Evolutionary conservation across 2,329 filamentous ascomycete genomes (phyloP), one percentile per base, ranked within the genome.

Genomic region (Apiospora rasikravindrae): DNA sequence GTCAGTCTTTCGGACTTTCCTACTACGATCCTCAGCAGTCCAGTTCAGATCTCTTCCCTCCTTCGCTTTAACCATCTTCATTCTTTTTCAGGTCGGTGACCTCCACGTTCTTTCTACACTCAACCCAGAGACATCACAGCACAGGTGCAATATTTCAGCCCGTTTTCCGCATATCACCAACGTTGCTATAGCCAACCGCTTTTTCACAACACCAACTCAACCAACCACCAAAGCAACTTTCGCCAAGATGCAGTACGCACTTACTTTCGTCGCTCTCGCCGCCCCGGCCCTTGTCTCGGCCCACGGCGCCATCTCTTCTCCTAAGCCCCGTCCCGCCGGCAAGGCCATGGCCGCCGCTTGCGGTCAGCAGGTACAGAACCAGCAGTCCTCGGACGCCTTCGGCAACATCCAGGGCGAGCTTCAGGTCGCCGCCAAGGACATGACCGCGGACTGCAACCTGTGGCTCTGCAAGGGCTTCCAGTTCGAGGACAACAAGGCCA

Each of bases 391-490:
- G 22, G 88, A 90, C 83, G 83, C 85, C 78, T 87, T 86, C 79
- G 75, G 75, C 76, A 90, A 90, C 79, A 81, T 90, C 74, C 88
- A 90, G 80, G 85, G 85, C 72, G 82, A 88, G 74, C 82, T 88
- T 61, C 86, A 89, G 78, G 82, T 86, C 68, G 85, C 84, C 77
- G 86, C 88, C 80, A 76, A 76, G 71, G 87, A 88, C 81, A 87
- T 85, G 80, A 81, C 87, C 71, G 81, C 82, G 66, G 78, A 80
- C 49, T 89, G 88, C 79, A 81, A 87, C 76, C 81, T 88, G 77
- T 88, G 84, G 84, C 83, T 88, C 67, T 89, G 87, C 86, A 89
- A 89, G 81, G 88, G 88, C 73, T 86, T 86, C 81, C 85, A 89
- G 77, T 88, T 86, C 80, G 84, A 77, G 66, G 89, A 90, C 81